Evolutionary conservation across 2,329 filamentous ascomycete species (phyloP).

Genomic region (Graphilbum fragrans): DNA sequence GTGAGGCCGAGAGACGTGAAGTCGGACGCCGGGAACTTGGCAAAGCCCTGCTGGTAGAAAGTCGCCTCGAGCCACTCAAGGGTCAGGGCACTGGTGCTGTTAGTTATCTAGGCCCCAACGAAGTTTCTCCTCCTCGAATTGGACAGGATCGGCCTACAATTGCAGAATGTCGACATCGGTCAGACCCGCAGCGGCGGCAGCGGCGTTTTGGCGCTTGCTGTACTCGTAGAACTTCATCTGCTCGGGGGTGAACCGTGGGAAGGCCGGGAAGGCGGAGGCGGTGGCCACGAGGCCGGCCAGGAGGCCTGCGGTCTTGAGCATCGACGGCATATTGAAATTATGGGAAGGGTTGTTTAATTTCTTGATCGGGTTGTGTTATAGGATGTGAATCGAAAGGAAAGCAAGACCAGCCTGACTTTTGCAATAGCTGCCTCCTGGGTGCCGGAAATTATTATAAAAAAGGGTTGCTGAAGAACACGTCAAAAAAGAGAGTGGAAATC

Average conservation of each 20-base stretch:
- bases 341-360: no score
- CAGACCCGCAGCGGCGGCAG: conserved; percentile 31
- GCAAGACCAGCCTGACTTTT: conserved; percentile 27
- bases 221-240: conserved; percentile 34
- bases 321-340: conserved; percentile 27
- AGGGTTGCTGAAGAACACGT: conserved; percentile 14
- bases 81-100: conserved; percentile 46
- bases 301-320: conserved; percentile 29
- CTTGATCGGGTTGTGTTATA: conserved; percentile 13
- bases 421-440: conserved; percentile 16
- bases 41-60: conserved; percentile 62
- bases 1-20: conserved; percentile 52
- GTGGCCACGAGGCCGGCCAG: conserved; percentile 32
- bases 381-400: conserved; percentile 13
- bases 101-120: neutral
- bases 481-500: conserved; percentile 11
- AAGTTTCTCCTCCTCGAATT: neutral
- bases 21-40: conserved; percentile 50
- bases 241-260: conserved; percentile 26
- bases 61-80: conserved; percentile 62
- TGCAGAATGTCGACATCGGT: conserved; percentile 44
- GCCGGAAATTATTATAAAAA: conserved; percentile 17
- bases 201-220: conserved; percentile 37
- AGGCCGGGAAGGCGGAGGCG: conserved; percentile 33
- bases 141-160: no score